These are phyloP conservation scores for Botrytis porri DNA, from an alignment of 2,329 filamentous ascomycete species.

Conservation along the genomic window DNA sequence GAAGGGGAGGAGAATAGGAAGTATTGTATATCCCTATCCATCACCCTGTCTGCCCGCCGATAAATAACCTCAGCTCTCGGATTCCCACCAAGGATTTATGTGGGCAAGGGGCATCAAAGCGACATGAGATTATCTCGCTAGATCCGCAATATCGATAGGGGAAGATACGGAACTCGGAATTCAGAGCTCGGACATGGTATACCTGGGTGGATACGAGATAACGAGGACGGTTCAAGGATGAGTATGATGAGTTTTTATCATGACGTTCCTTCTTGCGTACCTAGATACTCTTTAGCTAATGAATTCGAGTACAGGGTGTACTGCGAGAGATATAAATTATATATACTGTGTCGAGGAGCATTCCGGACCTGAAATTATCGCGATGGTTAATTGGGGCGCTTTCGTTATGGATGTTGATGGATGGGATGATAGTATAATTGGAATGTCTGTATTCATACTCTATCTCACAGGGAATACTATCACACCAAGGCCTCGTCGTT, in stretches of 20 bases:
- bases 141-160: neutral
- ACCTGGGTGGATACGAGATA: neutral
- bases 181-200: neutral
- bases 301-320: fast-evolving
- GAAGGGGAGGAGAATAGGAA: neutral
- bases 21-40: neutral
- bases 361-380: neutral
- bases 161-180: neutral
- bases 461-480: too few relatives aligned
- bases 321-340: fast-evolving
- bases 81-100: neutral
- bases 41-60: neutral
- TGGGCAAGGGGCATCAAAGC: neutral
- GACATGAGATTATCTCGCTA: neutral
- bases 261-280: neutral
- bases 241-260: neutral
- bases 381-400: too few relatives aligned
- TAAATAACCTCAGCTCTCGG: neutral
- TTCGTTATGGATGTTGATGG: neutral
- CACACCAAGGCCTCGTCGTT: fast-evolving
- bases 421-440: neutral
- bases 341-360: neutral
- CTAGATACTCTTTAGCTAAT: neutral
- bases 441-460: neutral
- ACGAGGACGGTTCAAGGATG: neutral